Conservation (phyloP, 2,329 filamentous ascomycete genomes). For the Elsinoe australis region DNA sequence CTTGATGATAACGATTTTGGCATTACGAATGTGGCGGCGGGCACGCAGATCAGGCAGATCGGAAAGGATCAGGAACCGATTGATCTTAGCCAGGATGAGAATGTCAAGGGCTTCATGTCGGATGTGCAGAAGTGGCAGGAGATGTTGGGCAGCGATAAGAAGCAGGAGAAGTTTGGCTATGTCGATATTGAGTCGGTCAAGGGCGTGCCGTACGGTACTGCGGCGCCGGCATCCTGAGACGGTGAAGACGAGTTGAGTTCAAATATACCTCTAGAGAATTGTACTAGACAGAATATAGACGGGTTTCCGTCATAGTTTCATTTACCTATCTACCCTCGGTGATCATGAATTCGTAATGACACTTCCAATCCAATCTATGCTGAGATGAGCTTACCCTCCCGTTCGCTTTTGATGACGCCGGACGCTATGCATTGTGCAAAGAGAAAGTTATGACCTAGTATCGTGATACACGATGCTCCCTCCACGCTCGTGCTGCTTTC, state of each 20-base stretch:
- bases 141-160: constrained; percentile 35
- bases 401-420: constrained; percentile 1
- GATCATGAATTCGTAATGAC: constrained; percentile 11
- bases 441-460: too few relatives aligned
- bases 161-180: constrained; percentile 38
- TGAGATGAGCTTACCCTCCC: not conserved
- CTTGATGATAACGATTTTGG: constrained; percentile 48
- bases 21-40: constrained; percentile 40
- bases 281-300: constrained; percentile 2
- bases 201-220: constrained; percentile 33
- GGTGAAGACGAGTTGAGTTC: not conserved
- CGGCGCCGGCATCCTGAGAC: constrained; percentile 8
- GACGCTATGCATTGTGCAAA: constrained; percentile 8
- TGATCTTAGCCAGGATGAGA: constrained; percentile 43
- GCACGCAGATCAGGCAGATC: constrained; percentile 46
- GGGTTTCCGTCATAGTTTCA: not conserved
- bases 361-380: not conserved
- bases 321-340: not conserved
- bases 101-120: constrained; percentile 42
- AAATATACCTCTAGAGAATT: not conserved
- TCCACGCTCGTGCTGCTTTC: too few relatives aligned
- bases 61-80: constrained; percentile 48
- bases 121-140: constrained; percentile 41
- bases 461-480: too few relatives aligned
- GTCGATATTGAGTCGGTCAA: constrained; percentile 37